These are phyloP conservation scores for Periconia digitata DNA, from an alignment of 2,329 filamentous ascomycete species.

Conservation along the genomic window DNA sequence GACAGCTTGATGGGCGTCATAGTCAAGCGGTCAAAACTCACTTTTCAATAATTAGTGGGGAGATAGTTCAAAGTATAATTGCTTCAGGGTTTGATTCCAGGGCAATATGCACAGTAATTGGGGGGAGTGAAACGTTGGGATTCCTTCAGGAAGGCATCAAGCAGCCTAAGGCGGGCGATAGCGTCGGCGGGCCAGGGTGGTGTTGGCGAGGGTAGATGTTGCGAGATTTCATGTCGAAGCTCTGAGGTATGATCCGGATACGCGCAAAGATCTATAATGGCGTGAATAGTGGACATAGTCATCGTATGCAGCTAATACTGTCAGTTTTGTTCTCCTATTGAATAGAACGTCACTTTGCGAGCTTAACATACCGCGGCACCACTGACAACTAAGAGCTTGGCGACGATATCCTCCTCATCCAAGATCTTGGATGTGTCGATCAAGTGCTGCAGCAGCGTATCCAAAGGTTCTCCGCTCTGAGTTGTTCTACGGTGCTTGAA, in stretches of 20 bases:
- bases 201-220: slow-evolving; percentile 1
- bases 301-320: slow-evolving; percentile 16
- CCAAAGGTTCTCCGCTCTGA: not conserved
- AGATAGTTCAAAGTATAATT: too few species aligned
- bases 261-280: slow-evolving; percentile 10
- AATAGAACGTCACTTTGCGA: too few species aligned
- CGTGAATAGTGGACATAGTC: slow-evolving; percentile 9
- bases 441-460: slow-evolving; percentile 5
- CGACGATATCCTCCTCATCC: slow-evolving; percentile 7
- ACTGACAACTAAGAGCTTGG: slow-evolving; percentile 4
- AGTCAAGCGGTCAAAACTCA: slow-evolving; percentile 8
- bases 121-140: slow-evolving; percentile 7
- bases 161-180: not conserved
- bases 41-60: not conserved
- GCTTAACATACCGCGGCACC: not conserved
- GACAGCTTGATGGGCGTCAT: not conserved
- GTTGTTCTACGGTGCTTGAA: not conserved
- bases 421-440: slow-evolving; percentile 5
- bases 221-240: slow-evolving; percentile 2
- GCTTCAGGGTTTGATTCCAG: too few species aligned
- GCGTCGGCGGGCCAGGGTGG: slow-evolving; percentile 2
- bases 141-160: slow-evolving; percentile 10
- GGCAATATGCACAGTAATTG: not conserved
- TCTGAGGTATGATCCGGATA: slow-evolving; percentile 5
- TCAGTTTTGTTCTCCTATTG: not conserved